Base-by-base conservation (phyloP, 768 basidiomycete species). In the Boletus reticulatus region DNA sequence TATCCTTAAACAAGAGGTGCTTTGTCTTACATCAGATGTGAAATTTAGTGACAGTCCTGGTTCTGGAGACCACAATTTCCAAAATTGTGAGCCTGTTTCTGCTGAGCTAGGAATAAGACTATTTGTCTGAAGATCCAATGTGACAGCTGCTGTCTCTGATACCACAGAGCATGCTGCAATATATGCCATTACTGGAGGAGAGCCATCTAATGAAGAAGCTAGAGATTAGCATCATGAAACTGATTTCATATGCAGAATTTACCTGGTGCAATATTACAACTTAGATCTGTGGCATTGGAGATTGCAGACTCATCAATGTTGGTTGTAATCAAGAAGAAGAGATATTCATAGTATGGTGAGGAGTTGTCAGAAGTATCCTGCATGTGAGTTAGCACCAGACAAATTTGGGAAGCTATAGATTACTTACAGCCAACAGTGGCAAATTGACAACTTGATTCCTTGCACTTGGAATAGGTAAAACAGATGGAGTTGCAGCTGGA, bases 301-400 rank as follows among this genome's bases (percentile, higher is more conserved):
- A 55, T 49, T 14, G 1, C 20, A 32, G 59, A 39, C 5, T 48
- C n/a, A 7, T 57, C 34, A 32, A 64, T 2, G 27, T 13, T 16
- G 3, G 62, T 52, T 39, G 62, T 60, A 4, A 56, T 41, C 2
- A 60, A 31, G 27, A 64, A 63, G 4, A 53, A 55, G 0, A 57
- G 19, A 8, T 52, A 55, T 32, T 47, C 2, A 38, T 8, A 3
- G 24, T 19, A 47, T 31, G 13, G 22, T 49, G 20, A 6, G 52
- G n/a, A n/a, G n/a, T 13, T 39, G 11, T 4, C 14, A 16, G n/a
- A 39, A 5, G 1, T 3, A 42, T 12, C 38, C 41, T 42, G 19
- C 41, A 27, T 11, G 10, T 16, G 10, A 4, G 17, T 27, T 44
- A 27, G 43, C 8, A 6, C 16, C 27, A 5, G 24, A 10, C 2